Conservation (phyloP, 257 asterid genomes). For the Capsicum baccatum region DNA sequence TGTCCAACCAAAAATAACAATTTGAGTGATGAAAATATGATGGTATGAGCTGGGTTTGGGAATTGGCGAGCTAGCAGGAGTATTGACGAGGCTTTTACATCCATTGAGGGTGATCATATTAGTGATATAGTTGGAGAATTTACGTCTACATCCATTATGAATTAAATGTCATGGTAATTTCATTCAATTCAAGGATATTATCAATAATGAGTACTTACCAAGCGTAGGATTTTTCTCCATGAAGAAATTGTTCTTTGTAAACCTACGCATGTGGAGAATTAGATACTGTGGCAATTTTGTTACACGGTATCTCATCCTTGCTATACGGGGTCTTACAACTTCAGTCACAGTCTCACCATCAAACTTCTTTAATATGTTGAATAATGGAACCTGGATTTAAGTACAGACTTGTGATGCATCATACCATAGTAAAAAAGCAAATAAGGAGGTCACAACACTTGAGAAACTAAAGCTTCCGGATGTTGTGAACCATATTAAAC, state of each 20-base stretch:
- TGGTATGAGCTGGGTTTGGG: background rate
- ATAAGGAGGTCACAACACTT: background rate
- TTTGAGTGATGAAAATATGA: background rate
- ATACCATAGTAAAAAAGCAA: background rate
- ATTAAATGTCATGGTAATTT: background rate
- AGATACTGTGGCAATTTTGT: conserved; percentile 81
- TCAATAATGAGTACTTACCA: conserved; percentile 58
- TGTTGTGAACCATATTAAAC: background rate
- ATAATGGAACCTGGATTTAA: conserved; percentile 80
- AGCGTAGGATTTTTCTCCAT: conserved; percentile 98
- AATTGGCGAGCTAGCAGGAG: background rate
- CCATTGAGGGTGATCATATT: conserved; percentile 3
- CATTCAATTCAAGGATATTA: conserved; percentile 2
- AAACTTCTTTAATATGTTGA: conserved; percentile 91
- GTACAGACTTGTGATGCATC: conserved; percentile 7
- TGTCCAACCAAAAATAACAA: conserved; percentile 18
- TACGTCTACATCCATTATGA: background rate
- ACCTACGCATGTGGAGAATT: conserved; percentile 86
- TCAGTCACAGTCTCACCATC: conserved; percentile 94
- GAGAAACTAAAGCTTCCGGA: background rate
- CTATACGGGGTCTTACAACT: conserved; percentile 88
- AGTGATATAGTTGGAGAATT: background rate
- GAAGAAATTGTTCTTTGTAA: conserved; percentile 91
- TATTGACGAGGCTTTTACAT: background rate
- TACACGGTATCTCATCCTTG: conserved; percentile 94